A percentile compares a stretch with the other conserved stretches of the same genome.
Evolutionary conservation across 2,329 filamentous ascomycete genomes (phyloP).

Genomic region (Cladosporium sp.): DNA sequence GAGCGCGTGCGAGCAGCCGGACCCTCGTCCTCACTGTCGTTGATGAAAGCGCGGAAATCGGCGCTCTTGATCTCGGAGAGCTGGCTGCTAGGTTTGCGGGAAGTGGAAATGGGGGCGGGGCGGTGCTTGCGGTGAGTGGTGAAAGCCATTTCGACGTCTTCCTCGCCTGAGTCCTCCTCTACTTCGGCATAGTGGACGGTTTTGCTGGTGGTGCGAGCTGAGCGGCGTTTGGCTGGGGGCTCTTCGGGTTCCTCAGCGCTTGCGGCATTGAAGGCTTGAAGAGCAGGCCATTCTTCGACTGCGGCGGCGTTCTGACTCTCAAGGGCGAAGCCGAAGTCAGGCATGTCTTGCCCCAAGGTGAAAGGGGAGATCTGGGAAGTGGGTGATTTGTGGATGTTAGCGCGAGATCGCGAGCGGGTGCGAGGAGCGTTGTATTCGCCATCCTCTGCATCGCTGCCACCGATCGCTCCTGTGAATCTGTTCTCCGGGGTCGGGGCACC

Average conservation of each 20-base stretch:
- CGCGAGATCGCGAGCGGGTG: neutral
- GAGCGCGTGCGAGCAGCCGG: slow-evolving; percentile 6
- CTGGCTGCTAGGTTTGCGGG: slow-evolving; percentile 4
- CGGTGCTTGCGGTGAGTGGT: neutral
- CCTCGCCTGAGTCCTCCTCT: neutral
- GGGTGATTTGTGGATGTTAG: neutral
- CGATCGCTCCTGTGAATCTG: neutral
- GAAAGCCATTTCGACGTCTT: neutral
- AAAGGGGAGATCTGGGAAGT: neutral
- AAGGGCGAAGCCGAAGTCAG: neutral
- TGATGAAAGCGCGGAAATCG: neutral
- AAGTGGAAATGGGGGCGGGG: slow-evolving; percentile 2
- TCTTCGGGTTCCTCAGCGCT: neutral
- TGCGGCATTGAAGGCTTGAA: neutral
- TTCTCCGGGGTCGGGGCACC: slow-evolving; percentile 2
- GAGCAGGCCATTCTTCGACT: neutral
- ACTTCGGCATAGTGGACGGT: slow-evolving; percentile 7
- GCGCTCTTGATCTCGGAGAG: neutral
- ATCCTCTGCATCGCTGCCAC: neutral
- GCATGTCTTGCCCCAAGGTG: neutral
- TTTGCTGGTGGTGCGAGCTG: neutral
- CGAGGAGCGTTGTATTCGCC: neutral
- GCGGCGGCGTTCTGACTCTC: neutral
- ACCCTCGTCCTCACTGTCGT: neutral
- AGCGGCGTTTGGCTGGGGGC: neutral